Conservation (phyloP, 352 stramenopile species). For the Achlya hypogyna region DNA sequence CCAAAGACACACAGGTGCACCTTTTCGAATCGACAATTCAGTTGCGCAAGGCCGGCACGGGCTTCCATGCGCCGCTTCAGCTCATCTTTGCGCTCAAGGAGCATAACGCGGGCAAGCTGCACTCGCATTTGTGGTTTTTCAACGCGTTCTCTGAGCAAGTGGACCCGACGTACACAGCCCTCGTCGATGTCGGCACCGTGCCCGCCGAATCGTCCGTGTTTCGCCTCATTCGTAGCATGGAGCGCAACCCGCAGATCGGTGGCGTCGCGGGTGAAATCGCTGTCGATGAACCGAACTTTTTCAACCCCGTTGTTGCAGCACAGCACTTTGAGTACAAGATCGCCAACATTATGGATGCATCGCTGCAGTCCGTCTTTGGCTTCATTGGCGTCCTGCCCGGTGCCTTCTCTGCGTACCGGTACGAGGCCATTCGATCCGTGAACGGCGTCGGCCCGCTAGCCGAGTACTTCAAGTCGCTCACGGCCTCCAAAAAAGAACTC, state of each 20-base stretch:
- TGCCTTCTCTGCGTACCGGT: slow-evolving; percentile 40
- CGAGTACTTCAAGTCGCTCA: slow-evolving; percentile 38
- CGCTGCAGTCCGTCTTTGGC: slow-evolving; percentile 37
- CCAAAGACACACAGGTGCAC: slow-evolving; percentile 32
- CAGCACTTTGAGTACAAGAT: slow-evolving; percentile 51
- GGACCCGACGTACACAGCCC: slow-evolving; percentile 35
- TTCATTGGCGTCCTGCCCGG: slow-evolving; percentile 40
- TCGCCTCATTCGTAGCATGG: slow-evolving; percentile 37
- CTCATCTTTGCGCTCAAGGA: slow-evolving; percentile 48
- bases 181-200: slow-evolving; percentile 38
- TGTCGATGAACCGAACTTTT: slow-evolving; percentile 33
- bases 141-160: slow-evolving; percentile 44
- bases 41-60: slow-evolving; percentile 30
- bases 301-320: slow-evolving; percentile 33
- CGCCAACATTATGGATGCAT: slow-evolving; percentile 43
- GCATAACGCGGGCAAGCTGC: slow-evolving; percentile 34
- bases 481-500: slow-evolving; percentile 31
- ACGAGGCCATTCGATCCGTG: slow-evolving; percentile 37
- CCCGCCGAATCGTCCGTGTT: slow-evolving; percentile 32
- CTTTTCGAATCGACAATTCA: slow-evolving; percentile 38
- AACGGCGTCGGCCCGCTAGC: slow-evolving; percentile 32
- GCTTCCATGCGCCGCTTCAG: slow-evolving; percentile 38
- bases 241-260: slow-evolving; percentile 39
- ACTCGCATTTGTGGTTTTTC: slow-evolving; percentile 49
- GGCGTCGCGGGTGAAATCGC: slow-evolving; percentile 36